A percentile compares a stretch with the other conserved stretches of the same genome.
Evolutionary conservation across 345 rosid genomes (phyloP).

Genomic region (Lepidium sativum): DNA sequence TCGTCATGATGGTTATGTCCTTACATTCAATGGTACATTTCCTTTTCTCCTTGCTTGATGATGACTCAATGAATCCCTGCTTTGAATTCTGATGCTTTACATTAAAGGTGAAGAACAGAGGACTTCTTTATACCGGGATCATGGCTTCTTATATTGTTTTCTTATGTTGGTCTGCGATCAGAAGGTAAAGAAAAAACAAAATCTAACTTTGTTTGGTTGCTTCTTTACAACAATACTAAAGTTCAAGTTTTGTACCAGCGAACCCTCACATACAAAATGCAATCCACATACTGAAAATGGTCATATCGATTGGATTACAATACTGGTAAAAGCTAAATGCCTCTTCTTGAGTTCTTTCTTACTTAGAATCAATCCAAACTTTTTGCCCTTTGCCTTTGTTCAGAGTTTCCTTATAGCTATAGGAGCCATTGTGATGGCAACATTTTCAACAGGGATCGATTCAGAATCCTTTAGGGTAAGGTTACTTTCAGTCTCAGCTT

Average conservation of each 20-base stretch:
- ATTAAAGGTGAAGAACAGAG: constrained; percentile 64
- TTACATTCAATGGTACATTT: constrained; percentile 58
- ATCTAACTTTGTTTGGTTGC: background rate
- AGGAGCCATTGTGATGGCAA: constrained; percentile 76
- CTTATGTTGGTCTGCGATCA: constrained; percentile 91
- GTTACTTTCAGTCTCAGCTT: background rate
- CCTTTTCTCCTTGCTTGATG: background rate
- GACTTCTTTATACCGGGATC: constrained; percentile 71
- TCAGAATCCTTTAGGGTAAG: constrained; percentile 75
- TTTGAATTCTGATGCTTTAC: constrained; percentile 1
- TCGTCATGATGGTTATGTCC: constrained; percentile 62
- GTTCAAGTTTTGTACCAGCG: constrained; percentile 39
- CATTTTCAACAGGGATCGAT: constrained; percentile 89
- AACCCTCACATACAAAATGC: constrained; percentile 55
- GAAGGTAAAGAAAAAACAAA: constrained; percentile 48
- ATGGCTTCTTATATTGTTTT: constrained; percentile 87
- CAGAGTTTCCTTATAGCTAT: constrained; percentile 83
- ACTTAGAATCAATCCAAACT: background rate
- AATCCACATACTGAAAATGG: constrained; percentile 34
- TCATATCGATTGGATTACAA: constrained; percentile 55
- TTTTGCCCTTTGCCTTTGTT: background rate
- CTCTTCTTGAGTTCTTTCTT: background rate
- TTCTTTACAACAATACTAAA: background rate
- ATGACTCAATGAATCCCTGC: background rate
- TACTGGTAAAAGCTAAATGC: constrained; percentile 44